phyloP scores from a whole-genome alignment of 352 stramenopile species.

The Phytophthora meadii region DNA sequence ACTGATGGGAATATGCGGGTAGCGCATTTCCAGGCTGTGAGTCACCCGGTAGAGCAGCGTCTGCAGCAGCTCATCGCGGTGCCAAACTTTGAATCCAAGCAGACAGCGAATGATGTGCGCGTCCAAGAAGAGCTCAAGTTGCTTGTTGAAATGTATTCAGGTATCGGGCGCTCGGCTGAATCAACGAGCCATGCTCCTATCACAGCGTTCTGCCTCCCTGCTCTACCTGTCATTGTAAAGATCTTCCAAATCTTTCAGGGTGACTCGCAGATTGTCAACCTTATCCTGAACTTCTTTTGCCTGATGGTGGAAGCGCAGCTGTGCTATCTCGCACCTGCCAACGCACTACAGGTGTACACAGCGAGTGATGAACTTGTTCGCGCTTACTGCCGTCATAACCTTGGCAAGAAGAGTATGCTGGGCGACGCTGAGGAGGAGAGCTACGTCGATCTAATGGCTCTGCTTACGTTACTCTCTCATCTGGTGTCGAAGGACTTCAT shows the following conservation, averaged over 20 bases:
- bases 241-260: conserved; percentile 81
- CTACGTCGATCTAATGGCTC: conserved; percentile 73
- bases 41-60: conserved; percentile 51
- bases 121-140: conserved; percentile 82
- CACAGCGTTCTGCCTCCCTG: conserved; percentile 70
- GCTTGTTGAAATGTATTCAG: conserved; percentile 80
- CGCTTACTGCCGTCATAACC: conserved; percentile 71
- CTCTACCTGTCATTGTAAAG: conserved; percentile 75
- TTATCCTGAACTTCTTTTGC: conserved; percentile 83
- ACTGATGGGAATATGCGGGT: conserved; percentile 49
- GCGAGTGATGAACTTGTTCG: conserved; percentile 76
- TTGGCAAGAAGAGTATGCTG: conserved; percentile 71
- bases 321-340: conserved; percentile 69
- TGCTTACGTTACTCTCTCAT: conserved; percentile 84
- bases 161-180: conserved; percentile 76
- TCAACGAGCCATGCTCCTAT: conserved; percentile 65
- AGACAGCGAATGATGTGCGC: conserved; percentile 66
- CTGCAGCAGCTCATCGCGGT: conserved; percentile 64
- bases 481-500: conserved; percentile 87
- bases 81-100: conserved; percentile 66
- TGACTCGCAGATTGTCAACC: conserved; percentile 74
- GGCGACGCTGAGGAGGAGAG: conserved; percentile 79
- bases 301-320: conserved; percentile 83
- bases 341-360: conserved; percentile 79
- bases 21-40: conserved; percentile 67